Evolutionary conservation across 345 rosid species (phyloP).

Genomic region (Citrus sp.): DNA sequence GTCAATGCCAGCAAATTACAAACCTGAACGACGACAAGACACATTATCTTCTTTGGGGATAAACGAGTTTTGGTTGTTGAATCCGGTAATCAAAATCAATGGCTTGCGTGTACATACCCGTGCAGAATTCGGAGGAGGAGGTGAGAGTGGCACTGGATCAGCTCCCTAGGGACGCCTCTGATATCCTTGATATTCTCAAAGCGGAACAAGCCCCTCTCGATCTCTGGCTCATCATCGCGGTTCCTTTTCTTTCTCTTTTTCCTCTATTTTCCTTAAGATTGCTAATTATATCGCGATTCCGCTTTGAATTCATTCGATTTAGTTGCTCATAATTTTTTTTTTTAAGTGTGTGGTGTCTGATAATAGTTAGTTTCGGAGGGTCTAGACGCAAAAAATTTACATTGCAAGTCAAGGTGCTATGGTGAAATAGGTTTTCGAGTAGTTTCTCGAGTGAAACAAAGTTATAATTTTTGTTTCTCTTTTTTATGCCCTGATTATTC

Average conservation of each 20-base stretch:
- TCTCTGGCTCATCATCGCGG: constrained; percentile 98
- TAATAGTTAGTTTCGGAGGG: neutral
- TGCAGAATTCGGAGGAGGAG: constrained; percentile 99
- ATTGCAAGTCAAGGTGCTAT: neutral
- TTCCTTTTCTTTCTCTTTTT: constrained; percentile 23
- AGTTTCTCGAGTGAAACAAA: neutral
- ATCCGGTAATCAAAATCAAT: constrained; percentile 26
- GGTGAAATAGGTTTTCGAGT: neutral
- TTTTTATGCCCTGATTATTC: neutral
- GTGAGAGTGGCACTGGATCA: constrained; percentile 94
- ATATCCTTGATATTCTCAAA: constrained; percentile 95
- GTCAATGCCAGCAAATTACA: neutral
- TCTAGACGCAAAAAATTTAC: neutral
- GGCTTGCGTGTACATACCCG: constrained; percentile 93
- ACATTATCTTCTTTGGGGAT: neutral
- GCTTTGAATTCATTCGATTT: neutral
- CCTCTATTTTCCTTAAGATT: neutral
- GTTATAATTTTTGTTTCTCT: neutral
- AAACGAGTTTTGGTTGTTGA: neutral
- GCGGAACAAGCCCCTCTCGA: constrained; percentile 99
- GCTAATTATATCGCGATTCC: neutral
- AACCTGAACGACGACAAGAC: neutral
- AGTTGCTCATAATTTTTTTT: neutral
- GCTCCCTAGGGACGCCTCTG: constrained; percentile 95
- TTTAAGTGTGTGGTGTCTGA: neutral